Conservation (phyloP, 257 asterid species). For the Fraxinus cuspidata region DNA sequence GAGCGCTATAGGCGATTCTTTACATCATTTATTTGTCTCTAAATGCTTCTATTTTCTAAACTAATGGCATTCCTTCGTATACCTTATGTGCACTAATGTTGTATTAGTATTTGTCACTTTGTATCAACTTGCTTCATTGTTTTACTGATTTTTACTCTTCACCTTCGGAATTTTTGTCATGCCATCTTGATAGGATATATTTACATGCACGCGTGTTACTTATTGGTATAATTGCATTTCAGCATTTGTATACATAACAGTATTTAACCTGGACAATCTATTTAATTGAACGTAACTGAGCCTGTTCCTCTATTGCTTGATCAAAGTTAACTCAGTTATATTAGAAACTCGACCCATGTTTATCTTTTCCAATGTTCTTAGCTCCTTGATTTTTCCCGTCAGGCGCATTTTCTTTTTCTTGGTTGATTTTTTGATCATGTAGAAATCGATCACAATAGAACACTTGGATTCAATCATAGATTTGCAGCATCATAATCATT, state of each 20-base stretch:
- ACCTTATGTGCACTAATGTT: slow-evolving; percentile 4
- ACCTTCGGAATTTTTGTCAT: not conserved
- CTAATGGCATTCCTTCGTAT: not conserved
- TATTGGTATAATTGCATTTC: too few relatives aligned
- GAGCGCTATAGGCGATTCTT: slow-evolving; percentile 22
- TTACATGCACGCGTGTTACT: not conserved
- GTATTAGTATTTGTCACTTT: slow-evolving; percentile 21
- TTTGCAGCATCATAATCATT: not conserved
- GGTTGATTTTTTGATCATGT: not conserved
- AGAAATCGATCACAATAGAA: too few relatives aligned
- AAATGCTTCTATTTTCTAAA: not conserved
- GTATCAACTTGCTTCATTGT: slow-evolving; percentile 19
- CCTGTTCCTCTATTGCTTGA: not conserved
- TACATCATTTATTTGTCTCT: not conserved
- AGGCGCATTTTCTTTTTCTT: not conserved
- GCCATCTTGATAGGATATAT: not conserved
- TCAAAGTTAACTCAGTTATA: not conserved
- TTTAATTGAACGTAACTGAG: not conserved
- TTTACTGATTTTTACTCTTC: slow-evolving; percentile 7
- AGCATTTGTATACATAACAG: not conserved
- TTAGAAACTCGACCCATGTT: not conserved
- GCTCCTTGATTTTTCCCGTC: not conserved
- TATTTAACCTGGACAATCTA: not conserved
- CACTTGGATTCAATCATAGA: not conserved
- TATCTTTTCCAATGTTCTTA: too few relatives aligned